phyloP scores from a whole-genome alignment of 495 filamentous ascomycete species.

The Penicillium dipodomyicola region DNA sequence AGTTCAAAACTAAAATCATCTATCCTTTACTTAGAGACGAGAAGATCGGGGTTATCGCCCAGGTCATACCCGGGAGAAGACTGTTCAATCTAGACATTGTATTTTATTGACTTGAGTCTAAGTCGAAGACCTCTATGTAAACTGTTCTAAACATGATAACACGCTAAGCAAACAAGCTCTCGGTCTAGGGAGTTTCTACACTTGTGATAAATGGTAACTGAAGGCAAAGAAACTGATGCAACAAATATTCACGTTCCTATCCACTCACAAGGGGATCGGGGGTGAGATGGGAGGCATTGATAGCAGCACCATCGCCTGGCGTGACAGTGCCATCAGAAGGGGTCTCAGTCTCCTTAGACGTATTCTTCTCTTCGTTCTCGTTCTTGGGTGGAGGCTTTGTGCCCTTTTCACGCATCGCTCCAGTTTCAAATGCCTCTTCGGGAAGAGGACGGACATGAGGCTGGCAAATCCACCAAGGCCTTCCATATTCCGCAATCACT shows the following conservation, averaged over 20 bases:
- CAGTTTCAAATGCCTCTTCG: conserved; percentile 81
- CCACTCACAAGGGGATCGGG: conserved; percentile 40
- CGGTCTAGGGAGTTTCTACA: neutral
- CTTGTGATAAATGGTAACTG: neutral
- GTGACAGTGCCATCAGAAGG: conserved; percentile 18
- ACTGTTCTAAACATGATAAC: neutral
- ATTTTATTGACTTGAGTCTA: neutral
- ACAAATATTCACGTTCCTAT: conserved; percentile 9
- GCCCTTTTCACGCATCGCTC: conserved; percentile 67
- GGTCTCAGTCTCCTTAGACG: conserved; percentile 13
- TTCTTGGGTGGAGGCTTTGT: conserved; percentile 40
- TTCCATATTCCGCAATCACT: conserved; percentile 64
- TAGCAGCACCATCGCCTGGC: conserved; percentile 12
- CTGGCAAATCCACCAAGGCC: conserved; percentile 93
- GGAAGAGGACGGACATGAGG: conserved; percentile 85
- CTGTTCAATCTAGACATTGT: neutral
- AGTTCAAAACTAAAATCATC: too few species aligned
- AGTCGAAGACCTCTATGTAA: neutral
- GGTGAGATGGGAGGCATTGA: conserved; percentile 26
- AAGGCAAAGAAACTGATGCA: neutral
- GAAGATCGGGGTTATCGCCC: neutral
- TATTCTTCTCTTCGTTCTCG: conserved; percentile 22
- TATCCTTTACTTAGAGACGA: neutral
- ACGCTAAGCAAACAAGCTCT: neutral
- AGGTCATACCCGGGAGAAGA: neutral